phyloP scores from a whole-genome alignment of 176 grass and related monocot species.

The Phragmites australis region DNA sequence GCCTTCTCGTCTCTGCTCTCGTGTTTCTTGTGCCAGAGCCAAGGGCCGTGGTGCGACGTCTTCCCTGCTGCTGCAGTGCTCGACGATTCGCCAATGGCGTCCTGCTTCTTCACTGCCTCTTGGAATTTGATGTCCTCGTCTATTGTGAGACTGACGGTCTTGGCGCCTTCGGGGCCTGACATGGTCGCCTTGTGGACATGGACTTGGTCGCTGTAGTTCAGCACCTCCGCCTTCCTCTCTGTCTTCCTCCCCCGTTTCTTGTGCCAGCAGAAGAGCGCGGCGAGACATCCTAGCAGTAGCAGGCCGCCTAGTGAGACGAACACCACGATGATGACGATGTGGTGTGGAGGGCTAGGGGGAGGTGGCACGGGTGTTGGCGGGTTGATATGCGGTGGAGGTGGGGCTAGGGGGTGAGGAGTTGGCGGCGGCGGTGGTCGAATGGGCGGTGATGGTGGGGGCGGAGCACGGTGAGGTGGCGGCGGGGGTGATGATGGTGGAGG shows the following conservation, averaged over 20 bases:
- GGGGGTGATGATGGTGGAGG: slow-evolving; percentile 14
- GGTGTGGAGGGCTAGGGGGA: slow-evolving; percentile 48
- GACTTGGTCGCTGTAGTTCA: slow-evolving; percentile 58
- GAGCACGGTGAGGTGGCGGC: slow-evolving; percentile 35
- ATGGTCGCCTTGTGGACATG: slow-evolving; percentile 54
- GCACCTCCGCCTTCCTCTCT: slow-evolving; percentile 39
- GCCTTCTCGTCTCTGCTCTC: slow-evolving; percentile 31
- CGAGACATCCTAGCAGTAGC: slow-evolving; percentile 66
- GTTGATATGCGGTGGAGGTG: slow-evolving; percentile 34
- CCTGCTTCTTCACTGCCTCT: slow-evolving; percentile 50
- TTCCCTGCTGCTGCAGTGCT: not conserved
- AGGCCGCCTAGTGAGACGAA: slow-evolving; percentile 65
- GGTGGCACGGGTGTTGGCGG: slow-evolving; percentile 27
- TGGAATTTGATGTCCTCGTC: slow-evolving; percentile 75
- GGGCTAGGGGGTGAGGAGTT: not conserved
- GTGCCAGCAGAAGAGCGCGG: slow-evolving; percentile 61
- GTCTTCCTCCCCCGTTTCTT: slow-evolving; percentile 58
- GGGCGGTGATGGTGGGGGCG: slow-evolving; percentile 43
- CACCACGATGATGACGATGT: slow-evolving; percentile 72
- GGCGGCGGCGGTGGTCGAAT: slow-evolving; percentile 20
- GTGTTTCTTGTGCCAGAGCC: slow-evolving; percentile 53
- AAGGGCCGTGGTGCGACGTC: slow-evolving; percentile 10
- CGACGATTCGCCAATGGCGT: slow-evolving; percentile 24
- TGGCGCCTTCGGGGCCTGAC: slow-evolving; percentile 40
- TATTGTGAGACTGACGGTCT: slow-evolving; percentile 33